phyloP scores from a whole-genome alignment of 148 eudicot species.

The Hydrangea macrophylla region DNA sequence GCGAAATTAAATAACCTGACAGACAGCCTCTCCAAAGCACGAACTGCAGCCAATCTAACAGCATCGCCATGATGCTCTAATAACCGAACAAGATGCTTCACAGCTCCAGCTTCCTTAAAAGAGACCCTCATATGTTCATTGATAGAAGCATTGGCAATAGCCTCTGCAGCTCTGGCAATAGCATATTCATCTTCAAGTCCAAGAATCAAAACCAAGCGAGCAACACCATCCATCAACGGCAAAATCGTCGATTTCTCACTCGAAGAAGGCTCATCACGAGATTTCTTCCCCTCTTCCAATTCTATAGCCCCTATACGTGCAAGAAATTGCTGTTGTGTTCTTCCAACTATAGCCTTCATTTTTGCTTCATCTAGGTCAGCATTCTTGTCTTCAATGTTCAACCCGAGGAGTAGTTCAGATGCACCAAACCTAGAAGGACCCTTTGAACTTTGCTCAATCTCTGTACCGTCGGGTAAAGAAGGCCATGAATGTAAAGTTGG shows the following conservation, averaged over 20 bases:
- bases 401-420: conserved; percentile 65
- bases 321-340: conserved; percentile 73
- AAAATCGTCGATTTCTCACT: conserved; percentile 48
- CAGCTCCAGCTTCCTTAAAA: conserved; percentile 83
- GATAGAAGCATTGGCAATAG: conserved; percentile 67
- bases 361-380: conserved; percentile 54
- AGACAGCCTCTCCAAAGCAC: conserved; percentile 75
- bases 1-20: conserved; percentile 43
- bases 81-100: conserved; percentile 49
- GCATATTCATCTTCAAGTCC: conserved; percentile 79
- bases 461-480: conserved; percentile 79
- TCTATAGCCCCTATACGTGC: conserved; percentile 87
- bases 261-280: conserved; percentile 26
- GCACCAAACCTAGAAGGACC: conserved; percentile 71
- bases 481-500: conserved; percentile 76
- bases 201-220: conserved; percentile 82
- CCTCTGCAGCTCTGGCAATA: conserved; percentile 62
- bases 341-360: conserved; percentile 62
- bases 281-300: conserved; percentile 41
- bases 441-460: conserved; percentile 48
- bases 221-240: conserved; percentile 81
- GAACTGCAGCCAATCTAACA: conserved; percentile 49
- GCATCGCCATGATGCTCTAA: conserved; percentile 38
- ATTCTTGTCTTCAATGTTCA: conserved; percentile 49
- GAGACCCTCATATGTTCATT: conserved; percentile 57